phyloP scores from a whole-genome alignment of 1,284 basidiomycete genomes.

The Hortiboletus rubellus region DNA sequence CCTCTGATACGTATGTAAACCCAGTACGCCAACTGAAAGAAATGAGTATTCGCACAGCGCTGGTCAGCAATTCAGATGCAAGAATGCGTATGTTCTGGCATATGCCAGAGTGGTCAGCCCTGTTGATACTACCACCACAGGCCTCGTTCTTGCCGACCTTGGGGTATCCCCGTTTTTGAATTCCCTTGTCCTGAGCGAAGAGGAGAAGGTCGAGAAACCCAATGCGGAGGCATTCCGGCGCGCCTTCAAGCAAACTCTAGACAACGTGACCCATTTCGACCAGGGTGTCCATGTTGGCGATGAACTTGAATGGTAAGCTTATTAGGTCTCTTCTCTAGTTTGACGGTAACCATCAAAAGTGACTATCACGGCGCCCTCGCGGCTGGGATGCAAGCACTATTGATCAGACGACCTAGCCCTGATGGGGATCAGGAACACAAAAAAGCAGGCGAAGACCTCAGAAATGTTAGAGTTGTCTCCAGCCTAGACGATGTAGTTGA shows the following conservation, averaged over 20 bases:
- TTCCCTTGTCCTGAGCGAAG: slow-evolving; percentile 63
- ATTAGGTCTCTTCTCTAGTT: not conserved
- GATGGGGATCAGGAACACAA: slow-evolving; percentile 52
- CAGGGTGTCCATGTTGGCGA: slow-evolving; percentile 73
- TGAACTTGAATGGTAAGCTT: slow-evolving; percentile 58
- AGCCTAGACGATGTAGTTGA: slow-evolving; percentile 44
- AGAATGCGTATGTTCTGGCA: slow-evolving; percentile 56
- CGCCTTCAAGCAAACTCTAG: slow-evolving; percentile 35
- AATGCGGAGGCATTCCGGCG: slow-evolving; percentile 55
- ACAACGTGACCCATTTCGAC: slow-evolving; percentile 33
- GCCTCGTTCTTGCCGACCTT: slow-evolving; percentile 59
- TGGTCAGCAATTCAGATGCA: slow-evolving; percentile 70
- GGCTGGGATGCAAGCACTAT: slow-evolving; percentile 59
- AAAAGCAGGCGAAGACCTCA: slow-evolving; percentile 42
- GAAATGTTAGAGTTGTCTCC: slow-evolving; percentile 40
- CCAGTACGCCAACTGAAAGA: slow-evolving; percentile 51
- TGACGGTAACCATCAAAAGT: slow-evolving; percentile 38
- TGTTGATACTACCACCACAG: slow-evolving; percentile 32
- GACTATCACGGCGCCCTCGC: slow-evolving; percentile 66
- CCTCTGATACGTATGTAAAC: slow-evolving; percentile 6
- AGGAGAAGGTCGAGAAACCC: slow-evolving; percentile 69
- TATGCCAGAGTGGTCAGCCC: not conserved
- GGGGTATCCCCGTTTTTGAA: slow-evolving; percentile 48
- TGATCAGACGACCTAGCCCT: slow-evolving; percentile 51
- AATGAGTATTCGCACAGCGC: slow-evolving; percentile 50